phyloP scores from a whole-genome alignment of 768 basidiomycete species.

The Suillus sp. region DNA sequence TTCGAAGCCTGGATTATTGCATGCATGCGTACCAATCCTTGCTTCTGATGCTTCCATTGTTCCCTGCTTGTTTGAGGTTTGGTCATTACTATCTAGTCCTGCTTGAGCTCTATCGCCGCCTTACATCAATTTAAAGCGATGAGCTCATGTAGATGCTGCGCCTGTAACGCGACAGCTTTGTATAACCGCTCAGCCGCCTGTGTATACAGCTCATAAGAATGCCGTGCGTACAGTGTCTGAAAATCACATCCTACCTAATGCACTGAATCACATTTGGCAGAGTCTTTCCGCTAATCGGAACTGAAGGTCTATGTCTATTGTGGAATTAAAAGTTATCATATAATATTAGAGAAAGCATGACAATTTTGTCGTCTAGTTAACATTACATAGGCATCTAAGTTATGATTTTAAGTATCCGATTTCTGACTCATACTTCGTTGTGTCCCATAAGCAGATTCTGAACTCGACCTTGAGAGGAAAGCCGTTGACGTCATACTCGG shows the following conservation, averaged over 20 bases:
- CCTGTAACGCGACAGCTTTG: background rate
- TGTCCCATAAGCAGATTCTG: background rate
- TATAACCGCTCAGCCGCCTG: background rate
- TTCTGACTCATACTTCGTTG: background rate
- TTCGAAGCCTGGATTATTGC: background rate
- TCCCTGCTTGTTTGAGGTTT: background rate
- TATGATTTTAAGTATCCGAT: constrained; percentile 6
- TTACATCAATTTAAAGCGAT: background rate
- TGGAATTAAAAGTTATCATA: background rate
- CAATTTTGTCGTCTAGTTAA: background rate
- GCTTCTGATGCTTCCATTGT: background rate
- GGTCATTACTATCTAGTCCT: too few species aligned
- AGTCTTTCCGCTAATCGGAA: background rate
- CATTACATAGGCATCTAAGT: background rate
- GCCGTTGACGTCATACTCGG: constrained; percentile 7
- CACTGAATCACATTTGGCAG: background rate
- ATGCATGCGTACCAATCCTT: background rate
- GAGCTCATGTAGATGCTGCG: background rate
- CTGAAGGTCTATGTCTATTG: background rate
- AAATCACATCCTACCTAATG: background rate
- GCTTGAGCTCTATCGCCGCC: background rate
- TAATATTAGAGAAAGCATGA: background rate
- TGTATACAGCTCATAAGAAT: background rate
- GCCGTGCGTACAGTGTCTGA: background rate
- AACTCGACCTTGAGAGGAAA: constrained; percentile 2